Conservation (phyloP, 1,284 basidiomycete species). For the Agaricales sp. region DNA sequence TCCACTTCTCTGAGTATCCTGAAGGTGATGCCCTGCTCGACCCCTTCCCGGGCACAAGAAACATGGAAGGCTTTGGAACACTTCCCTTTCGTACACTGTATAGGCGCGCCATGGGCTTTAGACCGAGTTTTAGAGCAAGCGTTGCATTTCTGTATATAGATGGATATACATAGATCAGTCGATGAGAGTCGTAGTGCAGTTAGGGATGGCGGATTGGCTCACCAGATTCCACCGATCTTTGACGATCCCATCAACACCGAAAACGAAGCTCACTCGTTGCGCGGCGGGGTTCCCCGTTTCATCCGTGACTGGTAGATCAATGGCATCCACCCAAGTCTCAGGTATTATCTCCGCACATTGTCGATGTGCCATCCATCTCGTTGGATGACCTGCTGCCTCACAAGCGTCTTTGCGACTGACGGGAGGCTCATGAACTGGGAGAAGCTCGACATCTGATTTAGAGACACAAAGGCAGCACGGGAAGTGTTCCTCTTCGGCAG, state of each 20-base stretch:
- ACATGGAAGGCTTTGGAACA: slow-evolving; percentile 92
- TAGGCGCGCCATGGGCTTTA: slow-evolving; percentile 78
- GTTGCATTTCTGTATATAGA: slow-evolving; percentile 66
- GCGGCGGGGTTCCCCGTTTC: slow-evolving; percentile 31
- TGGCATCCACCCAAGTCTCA: slow-evolving; percentile 77
- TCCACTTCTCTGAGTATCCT: slow-evolving; percentile 57
- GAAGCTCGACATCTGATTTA: slow-evolving; percentile 39
- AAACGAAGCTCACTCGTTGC: slow-evolving; percentile 33
- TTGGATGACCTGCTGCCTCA: slow-evolving; percentile 31
- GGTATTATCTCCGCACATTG: slow-evolving; percentile 72
- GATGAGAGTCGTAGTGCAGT: neutral
- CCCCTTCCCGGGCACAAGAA: slow-evolving; percentile 69
- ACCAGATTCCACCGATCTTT: slow-evolving; percentile 89
- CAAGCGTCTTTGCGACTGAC: slow-evolving; percentile 37
- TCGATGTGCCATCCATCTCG: slow-evolving; percentile 63
- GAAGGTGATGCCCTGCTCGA: slow-evolving; percentile 45
- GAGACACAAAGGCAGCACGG: slow-evolving; percentile 82
- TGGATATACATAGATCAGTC: slow-evolving; percentile 8
- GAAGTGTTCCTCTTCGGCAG: slow-evolving; percentile 43
- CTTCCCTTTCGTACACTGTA: slow-evolving; percentile 91
- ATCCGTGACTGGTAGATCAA: slow-evolving; percentile 23
- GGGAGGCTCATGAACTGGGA: slow-evolving; percentile 64
- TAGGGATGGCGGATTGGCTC: slow-evolving; percentile 19
- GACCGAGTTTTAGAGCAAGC: slow-evolving; percentile 61
- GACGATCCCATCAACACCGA: slow-evolving; percentile 77